Conservation (phyloP, 2,329 filamentous ascomycete species). For the Aphanoascus verrucosus region DNA sequence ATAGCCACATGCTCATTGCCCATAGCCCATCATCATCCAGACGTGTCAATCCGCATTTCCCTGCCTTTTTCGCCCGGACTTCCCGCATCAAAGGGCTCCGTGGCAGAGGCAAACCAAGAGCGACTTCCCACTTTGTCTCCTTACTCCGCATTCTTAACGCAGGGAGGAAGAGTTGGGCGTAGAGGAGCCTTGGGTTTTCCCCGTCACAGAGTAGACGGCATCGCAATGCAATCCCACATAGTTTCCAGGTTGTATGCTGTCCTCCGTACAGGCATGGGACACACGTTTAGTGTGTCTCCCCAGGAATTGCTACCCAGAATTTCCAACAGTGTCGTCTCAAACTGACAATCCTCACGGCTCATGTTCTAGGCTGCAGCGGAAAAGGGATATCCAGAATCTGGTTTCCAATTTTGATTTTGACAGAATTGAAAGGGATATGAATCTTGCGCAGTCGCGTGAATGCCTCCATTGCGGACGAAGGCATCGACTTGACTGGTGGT, state of each 20-base stretch:
- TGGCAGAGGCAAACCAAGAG: conserved; percentile 54
- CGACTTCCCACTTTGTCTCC: conserved; percentile 57
- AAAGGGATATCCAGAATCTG: conserved; percentile 33
- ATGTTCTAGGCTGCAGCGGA: conserved; percentile 35
- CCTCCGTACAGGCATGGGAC: conserved; percentile 62
- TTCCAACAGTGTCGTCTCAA: no score
- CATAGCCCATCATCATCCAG: conserved; percentile 43
- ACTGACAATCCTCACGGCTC: conserved; percentile 14
- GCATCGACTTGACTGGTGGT: conserved; percentile 38
- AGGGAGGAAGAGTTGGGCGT: conserved; percentile 83
- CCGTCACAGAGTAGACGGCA: conserved; percentile 69
- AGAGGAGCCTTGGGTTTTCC: conserved; percentile 65
- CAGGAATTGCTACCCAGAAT: conserved; percentile 62
- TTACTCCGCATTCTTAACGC: conserved; percentile 64
- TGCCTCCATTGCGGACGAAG: conserved; percentile 21
- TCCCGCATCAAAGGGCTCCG: conserved; percentile 54
- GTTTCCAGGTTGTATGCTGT: conserved; percentile 65
- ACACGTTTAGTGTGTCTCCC: conserved; percentile 70
- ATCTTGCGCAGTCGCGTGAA: conserved; percentile 32
- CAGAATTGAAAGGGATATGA: conserved; percentile 45
- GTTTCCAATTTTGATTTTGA: conserved; percentile 71
- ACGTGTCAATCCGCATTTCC: conserved; percentile 31
- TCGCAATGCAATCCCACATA: conserved; percentile 75
- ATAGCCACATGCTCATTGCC: no score
- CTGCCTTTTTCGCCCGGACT: conserved; percentile 32